Evolutionary conservation across 2,329 filamentous ascomycete species (phyloP), one percentile per base, ranked within the genome.

Genomic region (Esteya vermicola): DNA sequence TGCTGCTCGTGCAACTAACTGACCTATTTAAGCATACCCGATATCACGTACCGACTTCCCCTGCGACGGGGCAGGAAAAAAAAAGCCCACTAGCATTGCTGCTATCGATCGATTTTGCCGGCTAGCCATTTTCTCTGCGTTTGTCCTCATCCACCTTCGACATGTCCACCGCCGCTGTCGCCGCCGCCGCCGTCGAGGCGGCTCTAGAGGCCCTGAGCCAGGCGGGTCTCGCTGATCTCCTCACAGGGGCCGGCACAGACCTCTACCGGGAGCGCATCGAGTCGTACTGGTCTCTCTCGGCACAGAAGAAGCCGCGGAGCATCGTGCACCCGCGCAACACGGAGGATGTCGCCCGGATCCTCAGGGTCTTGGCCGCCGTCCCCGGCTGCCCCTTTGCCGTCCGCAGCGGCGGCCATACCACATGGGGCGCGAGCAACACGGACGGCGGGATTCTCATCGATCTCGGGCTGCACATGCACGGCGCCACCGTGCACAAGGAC

Each of bases 271-370:
- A 39, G 16, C 51, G 50, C 2, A 43, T 45, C 16, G 42, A 39
- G 33, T 47, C 48, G 16, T 33, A 51, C 9, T 36, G 35, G 35
- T 36, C 35, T 8, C 19, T 36, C 3, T 27, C 35, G 35, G 35
- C 35, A 12, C 35, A 36, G 35, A 36, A 36, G 25, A 27, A 27
- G 35, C 35, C 35, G 18, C 35, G 28, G 23, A 36, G 35, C 18
- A 36, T 36, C 13, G 35, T 36, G 22, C 45, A 34, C 4, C 50
- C 51, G 6, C 35, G 22, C 2, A 42, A 53, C 2, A 46, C 56
- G 6, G 43, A 55, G 6, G 60, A 65, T 42, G 59, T 63, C 7
- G 56, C 61, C 5, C 45, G 47, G 8, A 52, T 54, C 3, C 50
- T 64, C 18, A 57, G 54, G 33, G 49, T 56, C 3, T 48, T 65